Base-by-base conservation (phyloP, 441 rosid species). In the Jatropha multifida region DNA sequence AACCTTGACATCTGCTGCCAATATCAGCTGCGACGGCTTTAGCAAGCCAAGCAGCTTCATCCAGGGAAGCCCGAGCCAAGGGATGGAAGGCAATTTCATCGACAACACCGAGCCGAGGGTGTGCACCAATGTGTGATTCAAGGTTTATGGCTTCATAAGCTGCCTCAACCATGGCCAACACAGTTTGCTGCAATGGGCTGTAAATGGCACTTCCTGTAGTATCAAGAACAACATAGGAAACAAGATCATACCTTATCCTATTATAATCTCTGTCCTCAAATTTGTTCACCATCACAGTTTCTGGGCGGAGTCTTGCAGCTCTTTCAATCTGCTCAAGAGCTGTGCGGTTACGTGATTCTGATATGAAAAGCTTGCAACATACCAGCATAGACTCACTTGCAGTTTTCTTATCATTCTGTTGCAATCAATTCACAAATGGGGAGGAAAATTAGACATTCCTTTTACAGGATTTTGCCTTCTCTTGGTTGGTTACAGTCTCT, bases 41-140 rank as follows among this genome's bases (percentile, higher is more conserved):
- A 49, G 91, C 89, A 54, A 88, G 87, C 88, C 90, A 86, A 76
- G 91, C 86, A 7, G 91, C 91, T 78, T 90, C 90, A 49, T 88
- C 88, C 17, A 90, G 15, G 15, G 92, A 80, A 5, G 90, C 88
- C 27, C 70, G 75, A 68, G 88, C 90, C 49, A 90, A 74, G 0
- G 94, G 94, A 81, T 87, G 94, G 78, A 86, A 80, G 38, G 81
- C 63, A 58, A 90, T 82, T 69, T 87, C 92, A 10, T 90, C 94
- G 2, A 90, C 89, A 54, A 85, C 91, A 15, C 94, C 91, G 4
- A 90, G 88, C 60, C 92, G 85, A 40, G 92, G 91, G 73, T 90
- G 85, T 0, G 90, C 77, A 40, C 92, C 94, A 0, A 83, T 77
- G 72, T 90, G 91, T 70, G 69, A 41, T 80, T 88, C 88, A 9